Evolutionary conservation across 805 yeast genomes (phyloP).

Genomic region (Metschnikowia bowlesiae): DNA sequence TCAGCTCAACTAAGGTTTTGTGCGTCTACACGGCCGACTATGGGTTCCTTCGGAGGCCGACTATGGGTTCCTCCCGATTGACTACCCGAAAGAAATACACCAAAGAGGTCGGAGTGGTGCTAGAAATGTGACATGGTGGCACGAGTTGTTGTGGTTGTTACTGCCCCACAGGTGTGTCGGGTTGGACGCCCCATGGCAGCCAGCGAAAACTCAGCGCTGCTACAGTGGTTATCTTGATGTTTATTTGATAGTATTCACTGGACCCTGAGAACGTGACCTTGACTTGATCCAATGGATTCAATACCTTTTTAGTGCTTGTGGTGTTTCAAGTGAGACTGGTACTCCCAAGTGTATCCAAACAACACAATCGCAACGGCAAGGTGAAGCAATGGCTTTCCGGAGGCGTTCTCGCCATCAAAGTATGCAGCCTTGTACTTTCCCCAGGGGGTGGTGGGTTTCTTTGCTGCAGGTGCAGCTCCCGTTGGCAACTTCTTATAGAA

Average conservation of each 20-base stretch:
- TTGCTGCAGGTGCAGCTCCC: conserved; percentile 77
- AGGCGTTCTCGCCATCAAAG: conserved; percentile 78
- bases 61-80: no score
- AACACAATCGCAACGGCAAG: conserved; percentile 61
- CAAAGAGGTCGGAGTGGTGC: no score
- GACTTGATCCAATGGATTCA: background rate
- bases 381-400: conserved; percentile 81
- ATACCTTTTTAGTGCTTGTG: conserved; percentile 16
- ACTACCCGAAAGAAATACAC: no score
- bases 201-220: background rate
- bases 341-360: conserved; percentile 88
- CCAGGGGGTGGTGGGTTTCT: conserved; percentile 60
- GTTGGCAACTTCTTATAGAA: conserved; percentile 96
- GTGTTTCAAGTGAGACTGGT: conserved; percentile 76
- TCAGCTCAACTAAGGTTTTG: background rate
- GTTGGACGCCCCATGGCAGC: no score
- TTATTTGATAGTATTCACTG: background rate
- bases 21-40: background rate
- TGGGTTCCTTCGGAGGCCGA: no score
- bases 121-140: no score
- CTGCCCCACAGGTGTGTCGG: no score
- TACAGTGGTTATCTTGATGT: background rate
- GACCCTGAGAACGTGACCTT: background rate
- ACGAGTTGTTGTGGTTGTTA: no score
- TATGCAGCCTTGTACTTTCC: conserved; percentile 82